Percentiles rank a stretch among this genome's conserved stretches.
Conservation (phyloP, 306 rosid genomes). For the Calophaca sinica region DNA sequence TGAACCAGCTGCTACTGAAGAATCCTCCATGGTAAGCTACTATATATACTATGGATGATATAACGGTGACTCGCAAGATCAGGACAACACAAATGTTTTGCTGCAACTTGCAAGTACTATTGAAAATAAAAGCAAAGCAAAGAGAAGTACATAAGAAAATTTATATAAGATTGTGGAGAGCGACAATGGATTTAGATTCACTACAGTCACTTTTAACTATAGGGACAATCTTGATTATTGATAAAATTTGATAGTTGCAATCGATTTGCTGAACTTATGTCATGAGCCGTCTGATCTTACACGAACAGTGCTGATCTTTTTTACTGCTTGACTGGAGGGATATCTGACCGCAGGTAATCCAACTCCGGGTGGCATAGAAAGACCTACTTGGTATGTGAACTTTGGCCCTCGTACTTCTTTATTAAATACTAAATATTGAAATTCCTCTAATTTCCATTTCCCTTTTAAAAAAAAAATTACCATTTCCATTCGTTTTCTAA, state of each 20-base stretch:
- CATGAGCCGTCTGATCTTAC: too few species aligned
- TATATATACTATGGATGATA: too few species aligned
- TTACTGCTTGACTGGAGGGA: too few species aligned
- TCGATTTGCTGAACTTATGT: too few species aligned
- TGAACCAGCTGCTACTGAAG: not conserved
- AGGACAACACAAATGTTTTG: not conserved
- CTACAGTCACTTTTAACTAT: too few species aligned
- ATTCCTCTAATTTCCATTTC: slow-evolving; percentile 20
- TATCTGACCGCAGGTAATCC: too few species aligned
- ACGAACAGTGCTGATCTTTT: too few species aligned
- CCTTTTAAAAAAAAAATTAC: not conserved
- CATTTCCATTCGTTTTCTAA: slow-evolving; percentile 21
- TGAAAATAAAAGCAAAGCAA: slow-evolving; percentile 35
- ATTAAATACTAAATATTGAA: not conserved
- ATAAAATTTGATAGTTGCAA: too few species aligned
- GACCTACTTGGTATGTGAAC: slow-evolving; percentile 18
- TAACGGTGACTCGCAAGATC: too few species aligned
- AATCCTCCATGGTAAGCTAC: slow-evolving; percentile 51
- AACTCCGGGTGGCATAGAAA: not conserved
- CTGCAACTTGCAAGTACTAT: slow-evolving; percentile 7
- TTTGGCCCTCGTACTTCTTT: slow-evolving; percentile 29
- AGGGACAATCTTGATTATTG: too few species aligned
- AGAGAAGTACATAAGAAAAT: slow-evolving; percentile 47
- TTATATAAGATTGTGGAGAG: slow-evolving; percentile 48
- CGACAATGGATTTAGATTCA: too few species aligned